Evolutionary conservation across 2,329 filamentous ascomycete genomes (phyloP).

Genomic region (Metarhizium anisopliae): DNA sequence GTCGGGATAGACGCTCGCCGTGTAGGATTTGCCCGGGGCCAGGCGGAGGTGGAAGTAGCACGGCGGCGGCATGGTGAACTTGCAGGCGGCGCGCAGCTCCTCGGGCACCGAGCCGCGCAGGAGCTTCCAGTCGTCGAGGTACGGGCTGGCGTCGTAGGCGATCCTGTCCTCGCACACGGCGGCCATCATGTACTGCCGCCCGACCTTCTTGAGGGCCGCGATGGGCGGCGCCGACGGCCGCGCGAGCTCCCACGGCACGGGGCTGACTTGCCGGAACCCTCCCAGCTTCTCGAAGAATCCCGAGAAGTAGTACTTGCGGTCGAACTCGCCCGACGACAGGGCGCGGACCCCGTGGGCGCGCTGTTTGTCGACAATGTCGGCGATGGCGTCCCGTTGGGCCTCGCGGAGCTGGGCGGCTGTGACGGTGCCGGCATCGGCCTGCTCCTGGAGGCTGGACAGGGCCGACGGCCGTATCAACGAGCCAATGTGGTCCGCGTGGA

Average conservation of each 20-base stretch:
- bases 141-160: constrained; percentile 29
- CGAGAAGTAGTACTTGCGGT: constrained; percentile 39
- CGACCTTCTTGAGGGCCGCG: constrained; percentile 27
- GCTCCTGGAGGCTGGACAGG: constrained; percentile 43
- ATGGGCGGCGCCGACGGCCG: constrained; percentile 29
- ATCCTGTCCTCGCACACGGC: constrained; percentile 34
- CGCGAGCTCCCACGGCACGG: constrained; percentile 28
- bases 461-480: constrained; percentile 58
- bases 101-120: constrained; percentile 37
- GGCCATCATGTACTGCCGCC: constrained; percentile 29
- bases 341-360: constrained; percentile 51
- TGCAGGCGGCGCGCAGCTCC: constrained; percentile 53
- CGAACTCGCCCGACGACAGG: constrained; percentile 63
- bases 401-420: constrained; percentile 35
- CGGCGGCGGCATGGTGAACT: constrained; percentile 58
- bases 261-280: constrained; percentile 28
- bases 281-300: constrained; percentile 39
- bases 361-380: constrained; percentile 57
- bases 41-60: constrained; percentile 56
- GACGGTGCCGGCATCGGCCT: constrained; percentile 40
- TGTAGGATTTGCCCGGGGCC: constrained; percentile 43
- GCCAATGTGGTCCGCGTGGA: constrained; percentile 65
- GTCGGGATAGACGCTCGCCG: constrained; percentile 38
- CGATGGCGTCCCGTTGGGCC: constrained; percentile 54
- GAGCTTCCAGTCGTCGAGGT: constrained; percentile 34